A percentile compares a stretch with the other conserved stretches of the same genome.
phyloP scores from a whole-genome alignment of 2,329 filamentous ascomycete genomes.

The Ophiostoma quercus region DNA sequence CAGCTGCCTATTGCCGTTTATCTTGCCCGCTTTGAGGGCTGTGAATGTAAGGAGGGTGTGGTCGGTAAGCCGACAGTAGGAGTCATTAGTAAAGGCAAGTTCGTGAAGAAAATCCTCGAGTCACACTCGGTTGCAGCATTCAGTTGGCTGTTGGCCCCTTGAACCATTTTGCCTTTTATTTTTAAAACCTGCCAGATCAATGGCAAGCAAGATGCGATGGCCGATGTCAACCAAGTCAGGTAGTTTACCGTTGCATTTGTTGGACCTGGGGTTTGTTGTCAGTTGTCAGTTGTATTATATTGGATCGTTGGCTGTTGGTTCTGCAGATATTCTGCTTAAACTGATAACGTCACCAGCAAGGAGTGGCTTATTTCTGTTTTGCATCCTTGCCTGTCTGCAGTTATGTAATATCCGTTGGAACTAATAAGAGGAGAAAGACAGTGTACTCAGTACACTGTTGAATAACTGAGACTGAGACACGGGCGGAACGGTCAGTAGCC shows the following conservation, averaged over 20 bases:
- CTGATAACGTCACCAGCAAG: background rate
- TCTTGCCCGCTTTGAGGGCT: background rate
- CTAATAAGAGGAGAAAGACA: background rate
- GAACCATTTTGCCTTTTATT: background rate
- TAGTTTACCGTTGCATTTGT: background rate
- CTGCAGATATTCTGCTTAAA: background rate
- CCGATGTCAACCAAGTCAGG: background rate
- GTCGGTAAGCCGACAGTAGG: background rate
- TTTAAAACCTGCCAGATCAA: background rate
- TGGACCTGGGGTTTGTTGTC: background rate
- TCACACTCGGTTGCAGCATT: background rate
- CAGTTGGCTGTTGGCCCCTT: background rate
- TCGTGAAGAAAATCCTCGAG: background rate
- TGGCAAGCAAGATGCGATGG: background rate
- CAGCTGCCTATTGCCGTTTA: background rate
- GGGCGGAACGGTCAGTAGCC: background rate
- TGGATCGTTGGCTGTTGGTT: background rate
- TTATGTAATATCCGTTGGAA: background rate
- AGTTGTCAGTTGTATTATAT: background rate
- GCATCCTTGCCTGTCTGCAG: background rate
- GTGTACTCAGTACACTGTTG: too few relatives aligned
- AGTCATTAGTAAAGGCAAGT: background rate
- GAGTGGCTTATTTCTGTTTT: background rate
- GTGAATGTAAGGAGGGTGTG: background rate
- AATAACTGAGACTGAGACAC: background rate